Conservation (phyloP, 192 early-diverging fungal genomes). For the Gigaspora rosea region DNA sequence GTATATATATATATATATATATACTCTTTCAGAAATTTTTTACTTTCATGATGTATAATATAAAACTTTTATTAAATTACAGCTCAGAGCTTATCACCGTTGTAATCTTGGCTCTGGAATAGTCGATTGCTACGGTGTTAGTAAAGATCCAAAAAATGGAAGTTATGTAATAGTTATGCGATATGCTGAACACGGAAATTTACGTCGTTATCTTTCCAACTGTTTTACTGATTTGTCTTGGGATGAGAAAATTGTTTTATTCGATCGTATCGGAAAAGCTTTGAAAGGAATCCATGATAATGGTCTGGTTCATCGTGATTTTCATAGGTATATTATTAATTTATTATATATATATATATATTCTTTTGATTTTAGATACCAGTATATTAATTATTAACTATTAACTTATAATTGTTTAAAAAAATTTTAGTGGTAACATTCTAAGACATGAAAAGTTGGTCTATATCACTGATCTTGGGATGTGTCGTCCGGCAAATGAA, state of each 20-base stretch:
- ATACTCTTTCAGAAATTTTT: not conserved
- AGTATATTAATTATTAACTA: no score
- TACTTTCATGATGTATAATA: no score
- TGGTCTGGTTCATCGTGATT: conserved; percentile 25
- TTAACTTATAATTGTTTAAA: no score
- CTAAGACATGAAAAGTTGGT: conserved; percentile 28
- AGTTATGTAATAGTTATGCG: conserved; percentile 30
- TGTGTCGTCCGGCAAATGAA: conserved; percentile 29
- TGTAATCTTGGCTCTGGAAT: conserved; percentile 29
- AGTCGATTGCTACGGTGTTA: conserved; percentile 31
- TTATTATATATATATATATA: no score
- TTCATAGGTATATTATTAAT: conserved; percentile 21
- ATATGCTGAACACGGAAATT: conserved; percentile 27
- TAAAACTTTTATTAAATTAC: no score
- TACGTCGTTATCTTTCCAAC: conserved; percentile 6
- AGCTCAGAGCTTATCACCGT: conserved; percentile 26
- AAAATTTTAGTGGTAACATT: conserved; percentile 20
- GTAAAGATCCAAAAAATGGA: conserved; percentile 11
- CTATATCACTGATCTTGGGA: conserved; percentile 29
- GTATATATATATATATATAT: not conserved
- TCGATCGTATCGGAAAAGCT: conserved; percentile 14
- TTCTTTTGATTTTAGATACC: no score
- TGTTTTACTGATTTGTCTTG: conserved; percentile 28
- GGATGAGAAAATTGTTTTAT: conserved; percentile 29
- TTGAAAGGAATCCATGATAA: conserved; percentile 24